Conservation (phyloP, 257 asterid genomes). For the Salvia rosmarinus region DNA sequence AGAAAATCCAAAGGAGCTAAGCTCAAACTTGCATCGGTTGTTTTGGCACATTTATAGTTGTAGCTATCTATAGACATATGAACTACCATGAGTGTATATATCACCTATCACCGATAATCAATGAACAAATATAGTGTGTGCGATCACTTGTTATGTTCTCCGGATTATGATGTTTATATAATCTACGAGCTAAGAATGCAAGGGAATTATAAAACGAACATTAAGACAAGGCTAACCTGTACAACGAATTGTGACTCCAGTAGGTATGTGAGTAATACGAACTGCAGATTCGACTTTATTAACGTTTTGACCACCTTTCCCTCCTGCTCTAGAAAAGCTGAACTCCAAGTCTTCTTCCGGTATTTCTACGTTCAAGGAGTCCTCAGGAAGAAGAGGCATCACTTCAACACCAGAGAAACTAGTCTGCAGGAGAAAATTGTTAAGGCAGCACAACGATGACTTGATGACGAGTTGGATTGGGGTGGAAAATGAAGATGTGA, state of each 20-base stretch:
- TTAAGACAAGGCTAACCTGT: constrained; percentile 59
- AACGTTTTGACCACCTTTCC: constrained; percentile 98
- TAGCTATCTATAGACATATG: too few relatives aligned
- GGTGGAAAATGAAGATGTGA: neutral
- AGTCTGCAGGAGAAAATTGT: constrained; percentile 74
- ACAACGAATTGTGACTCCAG: constrained; percentile 88
- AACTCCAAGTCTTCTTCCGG: constrained; percentile 96
- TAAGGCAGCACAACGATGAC: neutral
- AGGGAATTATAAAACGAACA: too few relatives aligned
- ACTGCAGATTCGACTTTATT: constrained; percentile 97
- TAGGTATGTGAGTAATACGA: constrained; percentile 90
- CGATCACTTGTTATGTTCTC: too few relatives aligned
- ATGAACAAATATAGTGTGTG: too few relatives aligned
- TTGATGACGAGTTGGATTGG: neutral
- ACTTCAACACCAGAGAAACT: constrained; percentile 97
- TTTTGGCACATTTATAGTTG: too few relatives aligned
- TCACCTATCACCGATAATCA: too few relatives aligned
- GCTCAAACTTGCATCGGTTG: neutral
- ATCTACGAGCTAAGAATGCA: too few relatives aligned
- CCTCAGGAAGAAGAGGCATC: constrained; percentile 97
- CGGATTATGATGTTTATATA: too few relatives aligned
- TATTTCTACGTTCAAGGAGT: constrained; percentile 75
- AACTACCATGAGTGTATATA: too few relatives aligned
- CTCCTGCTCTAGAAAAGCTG: constrained; percentile 82
- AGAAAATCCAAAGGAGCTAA: too few relatives aligned